A percentile compares a stretch with the other conserved stretches of the same genome.
Evolutionary conservation across 768 basidiomycete genomes (phyloP).

Genomic region (Russula griseocarnosa): DNA sequence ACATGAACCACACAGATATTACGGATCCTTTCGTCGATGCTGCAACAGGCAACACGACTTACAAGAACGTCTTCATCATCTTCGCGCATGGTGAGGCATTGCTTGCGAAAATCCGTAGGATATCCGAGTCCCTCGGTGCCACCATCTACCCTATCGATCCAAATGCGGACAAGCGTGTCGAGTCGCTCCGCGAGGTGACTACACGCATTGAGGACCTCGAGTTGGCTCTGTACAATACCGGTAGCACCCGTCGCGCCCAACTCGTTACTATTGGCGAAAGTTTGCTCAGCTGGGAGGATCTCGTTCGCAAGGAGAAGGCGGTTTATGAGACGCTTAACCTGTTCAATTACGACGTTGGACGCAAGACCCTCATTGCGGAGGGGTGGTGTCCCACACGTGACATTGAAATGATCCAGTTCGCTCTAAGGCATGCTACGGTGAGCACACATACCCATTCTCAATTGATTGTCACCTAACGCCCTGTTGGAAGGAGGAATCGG

Average conservation of each 20-base stretch:
- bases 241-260: slow-evolving; percentile 74
- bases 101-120: slow-evolving; percentile 94
- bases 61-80: slow-evolving; percentile 99
- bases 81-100: slow-evolving; percentile 94
- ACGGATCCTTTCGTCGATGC: slow-evolving; percentile 89
- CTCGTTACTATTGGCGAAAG: slow-evolving; percentile 80
- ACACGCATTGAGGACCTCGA: slow-evolving; percentile 88
- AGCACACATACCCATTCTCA: slow-evolving; percentile 26
- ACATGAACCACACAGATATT: slow-evolving; percentile 99
- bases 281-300: slow-evolving; percentile 87
- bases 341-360: slow-evolving; percentile 89
- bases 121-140: slow-evolving; percentile 98
- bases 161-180: slow-evolving; percentile 86
- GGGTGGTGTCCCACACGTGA: slow-evolving; percentile 97
- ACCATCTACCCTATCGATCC: slow-evolving; percentile 95
- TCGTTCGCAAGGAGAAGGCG: slow-evolving; percentile 91
- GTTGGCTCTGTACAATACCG: slow-evolving; percentile 85
- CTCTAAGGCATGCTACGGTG: slow-evolving; percentile 83
- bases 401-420: slow-evolving; percentile 78
- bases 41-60: slow-evolving; percentile 71
- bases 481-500: slow-evolving; percentile 68
- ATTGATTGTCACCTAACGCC: background rate
- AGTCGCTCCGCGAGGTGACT: slow-evolving; percentile 85
- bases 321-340: slow-evolving; percentile 95
- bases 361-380: slow-evolving; percentile 94